phyloP scores from a whole-genome alignment of 2,329 filamentous ascomycete species.

The Emericellopsis atlantica region DNA sequence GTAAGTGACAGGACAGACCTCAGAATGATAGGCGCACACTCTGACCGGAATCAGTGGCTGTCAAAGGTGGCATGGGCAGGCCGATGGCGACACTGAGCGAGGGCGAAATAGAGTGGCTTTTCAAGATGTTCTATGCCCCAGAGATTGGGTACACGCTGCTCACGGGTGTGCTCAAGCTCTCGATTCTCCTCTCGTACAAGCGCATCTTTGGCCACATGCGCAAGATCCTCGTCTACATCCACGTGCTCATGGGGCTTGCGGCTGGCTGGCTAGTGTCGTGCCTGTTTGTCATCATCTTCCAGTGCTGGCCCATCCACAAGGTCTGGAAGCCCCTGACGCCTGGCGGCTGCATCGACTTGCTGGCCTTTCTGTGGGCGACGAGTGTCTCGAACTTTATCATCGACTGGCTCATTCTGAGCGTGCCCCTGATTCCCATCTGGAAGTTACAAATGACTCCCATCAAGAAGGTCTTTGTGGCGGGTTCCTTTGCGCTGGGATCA shows the following conservation, averaged over 20 bases:
- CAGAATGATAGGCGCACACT: no score
- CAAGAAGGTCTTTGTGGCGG: slow-evolving; percentile 1
- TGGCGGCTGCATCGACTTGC: slow-evolving; percentile 15
- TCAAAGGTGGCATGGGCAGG: no score
- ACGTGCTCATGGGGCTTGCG: neutral
- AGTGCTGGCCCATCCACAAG: slow-evolving; percentile 6
- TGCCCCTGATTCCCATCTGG: neutral
- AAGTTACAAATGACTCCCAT: neutral
- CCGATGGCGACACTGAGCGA: no score
- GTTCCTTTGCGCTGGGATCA: neutral
- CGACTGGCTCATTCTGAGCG: slow-evolving; percentile 1
- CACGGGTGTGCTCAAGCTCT: neutral
- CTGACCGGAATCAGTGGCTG: no score
- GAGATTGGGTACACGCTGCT: no score
- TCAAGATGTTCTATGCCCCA: no score
- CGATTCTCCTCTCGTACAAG: neutral
- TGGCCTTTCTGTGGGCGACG: neutral
- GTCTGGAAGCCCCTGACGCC: slow-evolving; percentile 6
- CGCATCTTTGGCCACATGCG: slow-evolving; percentile 1
- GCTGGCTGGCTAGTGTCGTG: slow-evolving; percentile 1
- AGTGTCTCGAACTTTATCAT: neutral
- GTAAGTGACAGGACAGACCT: no score
- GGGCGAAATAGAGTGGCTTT: no score
- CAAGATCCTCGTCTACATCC: neutral
- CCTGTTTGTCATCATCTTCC: slow-evolving; percentile 6